Conservation (phyloP, 768 basidiomycete species). For the Amanita molliuscula region DNA sequence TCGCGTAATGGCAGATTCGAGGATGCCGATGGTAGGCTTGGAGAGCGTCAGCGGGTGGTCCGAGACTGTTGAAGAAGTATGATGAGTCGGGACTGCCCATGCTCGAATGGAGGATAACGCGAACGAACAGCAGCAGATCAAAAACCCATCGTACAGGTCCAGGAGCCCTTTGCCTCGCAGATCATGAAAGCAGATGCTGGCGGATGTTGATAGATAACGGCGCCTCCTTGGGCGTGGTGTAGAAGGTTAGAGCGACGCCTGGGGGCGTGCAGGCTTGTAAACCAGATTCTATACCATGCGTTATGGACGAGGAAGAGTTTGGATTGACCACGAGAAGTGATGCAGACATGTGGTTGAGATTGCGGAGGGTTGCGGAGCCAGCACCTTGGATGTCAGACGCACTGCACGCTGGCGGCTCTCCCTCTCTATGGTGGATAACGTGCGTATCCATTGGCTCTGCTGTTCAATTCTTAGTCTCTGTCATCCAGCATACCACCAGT, state of each 20-base stretch:
- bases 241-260: conserved; percentile 18
- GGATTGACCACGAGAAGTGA: conserved; percentile 26
- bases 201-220: conserved; percentile 24
- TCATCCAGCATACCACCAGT: conserved; percentile 19
- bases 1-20: conserved; percentile 24
- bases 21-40: conserved; percentile 24
- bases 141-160: conserved; percentile 22
- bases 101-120: not conserved
- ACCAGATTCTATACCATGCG: conserved; percentile 17
- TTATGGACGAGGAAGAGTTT: conserved; percentile 24
- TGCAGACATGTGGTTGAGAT: conserved; percentile 6
- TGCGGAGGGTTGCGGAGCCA: too few relatives aligned
- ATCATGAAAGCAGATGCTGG: conserved; percentile 19
- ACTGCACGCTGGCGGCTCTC: too few relatives aligned
- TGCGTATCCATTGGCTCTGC: not conserved
- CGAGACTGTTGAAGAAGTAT: conserved; percentile 17
- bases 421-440: not conserved
- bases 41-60: conserved; percentile 24
- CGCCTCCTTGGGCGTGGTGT: conserved; percentile 21
- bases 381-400: too few relatives aligned
- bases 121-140: conserved; percentile 28
- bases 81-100: not conserved
- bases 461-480: not conserved
- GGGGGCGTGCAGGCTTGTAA: conserved; percentile 18
- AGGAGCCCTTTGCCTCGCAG: conserved; percentile 16